Base-by-base conservation (phyloP, 257 asterid species). In the Dorcoceras hygrometricum region DNA sequence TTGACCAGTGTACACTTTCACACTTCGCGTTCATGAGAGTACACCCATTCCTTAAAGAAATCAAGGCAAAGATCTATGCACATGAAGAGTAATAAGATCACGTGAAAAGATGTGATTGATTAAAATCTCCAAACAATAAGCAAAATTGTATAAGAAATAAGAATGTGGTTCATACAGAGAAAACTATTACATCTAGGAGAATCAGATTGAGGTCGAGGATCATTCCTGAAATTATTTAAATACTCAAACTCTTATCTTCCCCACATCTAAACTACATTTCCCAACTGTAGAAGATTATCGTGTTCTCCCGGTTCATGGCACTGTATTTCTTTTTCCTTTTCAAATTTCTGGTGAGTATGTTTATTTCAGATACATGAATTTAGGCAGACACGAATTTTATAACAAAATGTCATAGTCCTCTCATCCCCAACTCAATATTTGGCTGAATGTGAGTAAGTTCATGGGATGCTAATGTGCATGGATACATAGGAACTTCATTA, bases 21-120 rank as follows among this genome's bases (percentile, higher is more conserved):
- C n/a, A 39, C 70, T 26, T 64, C 43, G 23, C 32, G 46, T 26
- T 43, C 60, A 69, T 29, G 32, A 60, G 55, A 5, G 43, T 12
- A 29, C 20, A 4, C 58, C 34, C 75, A 18, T 31, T 29, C 60
- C 66, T 65, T 27, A 29, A 12, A 27, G 60, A 60, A 65, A 65
- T 51, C 48, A 46, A 55, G 57, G 8, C 0, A 8, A 19, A 51
- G 57, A 29, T 65, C 55, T 16, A 31, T 24, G 23, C 60, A 53
- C 48, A 43, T 20, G 32, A 68, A 34, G 62, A 54, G 0, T 14
- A 8, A 23, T 16, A 9, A 54, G 18, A 59, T 9, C 55, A 57
- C 23, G 54, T 59, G 24, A 59, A 62, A 65, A 36, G 4, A 16
- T 61, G 10, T 28, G 56, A 14, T 50, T 7, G 61, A 16, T 56